phyloP scores from a whole-genome alignment of 352 stramenopile genomes.

The Phytopythium ostracodes region DNA sequence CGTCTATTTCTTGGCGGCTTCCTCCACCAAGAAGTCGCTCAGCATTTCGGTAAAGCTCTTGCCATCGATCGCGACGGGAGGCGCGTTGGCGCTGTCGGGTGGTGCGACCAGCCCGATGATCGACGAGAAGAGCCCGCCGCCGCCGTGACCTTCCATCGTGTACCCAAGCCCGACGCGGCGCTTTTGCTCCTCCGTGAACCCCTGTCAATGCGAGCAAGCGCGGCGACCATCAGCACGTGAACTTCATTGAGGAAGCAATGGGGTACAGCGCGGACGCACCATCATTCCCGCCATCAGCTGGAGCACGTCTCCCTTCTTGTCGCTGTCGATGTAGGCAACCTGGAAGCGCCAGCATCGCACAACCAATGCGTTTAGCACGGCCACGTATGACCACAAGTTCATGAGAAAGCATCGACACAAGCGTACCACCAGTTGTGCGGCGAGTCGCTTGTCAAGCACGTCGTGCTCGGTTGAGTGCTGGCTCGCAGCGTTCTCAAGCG shows the following conservation, averaged over 20 bases:
- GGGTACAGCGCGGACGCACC: conserved; percentile 17
- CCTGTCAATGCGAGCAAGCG: conserved; percentile 9
- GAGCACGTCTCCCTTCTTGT: conserved; percentile 68
- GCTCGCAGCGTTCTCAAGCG: conserved; percentile 49
- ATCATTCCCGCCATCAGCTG: conserved; percentile 75
- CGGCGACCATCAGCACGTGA: neutral
- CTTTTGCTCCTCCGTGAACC: conserved; percentile 70
- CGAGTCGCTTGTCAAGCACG: conserved; percentile 65
- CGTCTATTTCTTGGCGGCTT: conserved; percentile 26
- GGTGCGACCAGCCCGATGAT: conserved; percentile 48
- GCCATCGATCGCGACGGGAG: conserved; percentile 26
- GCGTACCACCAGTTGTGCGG: conserved; percentile 61
- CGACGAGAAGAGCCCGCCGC: conserved; percentile 64
- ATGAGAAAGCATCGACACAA: neutral
- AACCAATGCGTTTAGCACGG: no score
- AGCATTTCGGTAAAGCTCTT: conserved; percentile 74
- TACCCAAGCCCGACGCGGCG: conserved; percentile 51
- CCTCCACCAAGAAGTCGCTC: conserved; percentile 64
- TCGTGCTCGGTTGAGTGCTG: conserved; percentile 56
- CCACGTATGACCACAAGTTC: neutral
- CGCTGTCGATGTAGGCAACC: conserved; percentile 68
- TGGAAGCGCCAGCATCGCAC: conserved; percentile 1
- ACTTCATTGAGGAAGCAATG: neutral
- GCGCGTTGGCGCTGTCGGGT: conserved; percentile 8
- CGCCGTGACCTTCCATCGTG: conserved; percentile 49